Evolutionary conservation across 305 asterid genomes (phyloP).

Genomic region (Solanum aculeatissimum): DNA sequence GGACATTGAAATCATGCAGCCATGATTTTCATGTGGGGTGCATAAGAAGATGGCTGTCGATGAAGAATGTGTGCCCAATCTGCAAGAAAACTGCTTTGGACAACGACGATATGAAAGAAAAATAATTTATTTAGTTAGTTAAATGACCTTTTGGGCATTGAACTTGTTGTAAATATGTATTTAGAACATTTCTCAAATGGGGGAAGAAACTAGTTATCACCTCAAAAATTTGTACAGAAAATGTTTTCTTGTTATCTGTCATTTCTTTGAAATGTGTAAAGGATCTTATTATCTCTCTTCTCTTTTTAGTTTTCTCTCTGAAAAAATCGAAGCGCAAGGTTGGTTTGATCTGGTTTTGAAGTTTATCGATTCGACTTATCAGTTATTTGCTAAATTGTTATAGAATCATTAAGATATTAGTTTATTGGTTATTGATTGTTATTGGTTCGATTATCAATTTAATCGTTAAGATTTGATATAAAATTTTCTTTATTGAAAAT

Average conservation of each 20-base stretch:
- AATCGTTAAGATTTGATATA: too few relatives aligned
- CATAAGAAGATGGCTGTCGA: slow-evolving; percentile 60
- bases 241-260: neutral
- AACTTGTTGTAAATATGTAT: slow-evolving; percentile 27
- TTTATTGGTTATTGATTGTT: too few relatives aligned
- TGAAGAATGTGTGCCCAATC: slow-evolving; percentile 71
- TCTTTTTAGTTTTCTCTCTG: neutral
- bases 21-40: slow-evolving; percentile 76
- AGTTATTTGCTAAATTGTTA: too few relatives aligned
- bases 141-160: neutral
- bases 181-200: slow-evolving; percentile 12
- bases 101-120: slow-evolving; percentile 29
- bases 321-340: neutral
- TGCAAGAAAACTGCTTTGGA: slow-evolving; percentile 58
- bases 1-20: slow-evolving; percentile 43
- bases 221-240: neutral
- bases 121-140: slow-evolving; percentile 1
- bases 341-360: too few relatives aligned
- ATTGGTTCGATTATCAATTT: too few relatives aligned
- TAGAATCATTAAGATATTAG: too few relatives aligned
- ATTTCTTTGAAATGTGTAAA: neutral
- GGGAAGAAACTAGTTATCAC: slow-evolving; percentile 12
- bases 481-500: too few relatives aligned
- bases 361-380: too few relatives aligned
- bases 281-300: neutral